Conservation (phyloP, 306 rosid genomes). For the Carpinus fangiana region DNA sequence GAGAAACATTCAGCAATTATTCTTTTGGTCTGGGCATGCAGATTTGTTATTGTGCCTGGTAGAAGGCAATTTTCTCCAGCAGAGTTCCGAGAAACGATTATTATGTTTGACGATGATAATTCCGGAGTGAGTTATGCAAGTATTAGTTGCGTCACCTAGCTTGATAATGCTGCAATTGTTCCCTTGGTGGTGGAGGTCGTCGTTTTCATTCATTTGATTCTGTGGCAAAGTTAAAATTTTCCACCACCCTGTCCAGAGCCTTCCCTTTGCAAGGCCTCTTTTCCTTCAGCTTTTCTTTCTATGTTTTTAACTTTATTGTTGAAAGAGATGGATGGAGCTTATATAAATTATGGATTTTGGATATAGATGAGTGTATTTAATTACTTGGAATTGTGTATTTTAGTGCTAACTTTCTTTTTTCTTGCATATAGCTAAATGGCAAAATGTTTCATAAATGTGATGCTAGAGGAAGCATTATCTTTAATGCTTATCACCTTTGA, state of each 20-base stretch:
- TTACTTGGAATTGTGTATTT: not conserved
- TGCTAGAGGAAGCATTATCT: too few relatives aligned
- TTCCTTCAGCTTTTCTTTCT: constrained; percentile 6
- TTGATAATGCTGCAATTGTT: constrained; percentile 25
- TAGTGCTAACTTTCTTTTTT: not conserved
- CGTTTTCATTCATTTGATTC: constrained; percentile 13
- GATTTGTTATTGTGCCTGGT: constrained; percentile 37
- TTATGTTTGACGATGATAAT: constrained; percentile 25
- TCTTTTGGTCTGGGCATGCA: constrained; percentile 51
- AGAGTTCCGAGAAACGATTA: constrained; percentile 28
- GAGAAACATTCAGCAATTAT: constrained; percentile 31
- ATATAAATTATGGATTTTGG: constrained; percentile 10
- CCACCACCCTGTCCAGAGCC: constrained; percentile 7
- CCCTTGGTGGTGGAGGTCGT: constrained; percentile 9
- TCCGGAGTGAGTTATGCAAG: constrained; percentile 11
- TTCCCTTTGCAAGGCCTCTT: constrained; percentile 22
- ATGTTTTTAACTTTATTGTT: constrained; percentile 4
- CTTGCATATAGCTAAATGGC: not conserved
- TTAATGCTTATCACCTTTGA: too few relatives aligned
- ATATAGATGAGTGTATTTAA: not conserved
- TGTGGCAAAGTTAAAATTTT: constrained; percentile 15
- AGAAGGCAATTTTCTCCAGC: constrained; percentile 33
- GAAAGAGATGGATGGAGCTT: constrained; percentile 15
- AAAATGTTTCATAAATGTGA: too few relatives aligned
- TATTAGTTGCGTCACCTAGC: constrained; percentile 22